Base-by-base conservation (phyloP, 306 rosid genomes). In the Carpinus viminea region DNA sequence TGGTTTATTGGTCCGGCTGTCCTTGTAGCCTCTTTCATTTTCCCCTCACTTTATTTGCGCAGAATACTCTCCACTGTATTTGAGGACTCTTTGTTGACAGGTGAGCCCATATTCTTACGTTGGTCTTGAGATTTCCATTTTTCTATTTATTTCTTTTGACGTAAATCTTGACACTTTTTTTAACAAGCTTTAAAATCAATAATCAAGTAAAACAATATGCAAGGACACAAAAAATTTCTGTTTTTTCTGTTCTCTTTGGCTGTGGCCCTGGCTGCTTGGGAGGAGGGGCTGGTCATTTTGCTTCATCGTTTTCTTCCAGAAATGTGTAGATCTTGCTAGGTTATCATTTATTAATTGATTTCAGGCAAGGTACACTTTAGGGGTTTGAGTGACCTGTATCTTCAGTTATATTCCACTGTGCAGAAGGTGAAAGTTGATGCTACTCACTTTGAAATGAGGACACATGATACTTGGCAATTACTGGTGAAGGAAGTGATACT, bases 1-100 rank as follows among this genome's bases (percentile, higher is more conserved):
- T 95, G 99, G 98, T 87, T 93, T 76, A 41, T 86, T 9, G 98
- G 98, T 72, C 99, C 99, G 43, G 87, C 97, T 24, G 86, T 95
- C 73, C 98, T 95, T 20, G 96, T 95, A 68, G 92, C 98, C 73
- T 95, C 99, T 66, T 95, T 95, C 88, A 85, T 95, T 81, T 91
- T 93, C 80, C 99, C 99, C 31, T 93, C 99, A 1, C 96, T 95
- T 21, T 93, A 95, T 85, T 74, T 95, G 79, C 97, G 98, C 51
- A 87, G 84, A 90, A 73, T 91, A 52, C 90, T 95, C 24, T 91
- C 96, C 68, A 79, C 86, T 73, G 60, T 95, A 79, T 95, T 91
- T 84, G 99, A 95, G 90, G 99, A 95, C 87, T 95, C 99, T 48
- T 79, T 95, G 86, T 82, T 95, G 75, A 95, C 99, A 78, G 98